Base-by-base conservation (phyloP, 805 yeast species). In the Kuraishia molischiana region DNA sequence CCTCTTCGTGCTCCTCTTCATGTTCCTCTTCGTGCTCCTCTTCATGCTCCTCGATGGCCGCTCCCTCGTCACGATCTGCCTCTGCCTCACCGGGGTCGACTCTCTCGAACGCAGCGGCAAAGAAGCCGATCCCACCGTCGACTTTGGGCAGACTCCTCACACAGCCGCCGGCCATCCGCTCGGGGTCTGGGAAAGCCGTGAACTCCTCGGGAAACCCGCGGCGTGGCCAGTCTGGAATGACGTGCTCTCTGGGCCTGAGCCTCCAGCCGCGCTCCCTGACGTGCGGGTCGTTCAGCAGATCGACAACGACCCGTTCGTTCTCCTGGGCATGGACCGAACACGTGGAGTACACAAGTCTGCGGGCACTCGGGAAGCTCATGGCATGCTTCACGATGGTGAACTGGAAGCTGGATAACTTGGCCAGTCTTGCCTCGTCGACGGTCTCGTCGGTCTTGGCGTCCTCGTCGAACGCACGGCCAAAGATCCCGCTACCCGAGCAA, bases 111-210 rank as follows among this genome's bases (percentile, higher is more conserved):
- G 92, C 79, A 1, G 89, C 97, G 0, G 97, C 97, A 59, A 92
- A 92, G 54, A 92, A 92, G 0, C 99, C 99, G 49, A 92, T 92
- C n/a, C 98, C 98, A 22, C 97, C 98, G 55, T 92, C 98, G 32
- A 72, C 81, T 43, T 76, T 79, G 1, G 97, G 95, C 32, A 78
- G 60, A 0, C 89, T 82, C 46, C 99, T 67, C 0, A 92, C 77
- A 60, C 97, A 89, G 0, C 92, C 90, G 1, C 79, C 86, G 1
- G 96, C 95, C 35, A 85, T 52, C 29, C 60, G 65, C 28, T 67
- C 66, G 17, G 79, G 72, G 21, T 63, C 54, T 9, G 53, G 59
- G 43, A 63, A 57, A 18, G 67, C 66, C 8, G 70, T 68, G 46
- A 89, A 87, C 51, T 83, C 95, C 41, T 73, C 73, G 5, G 58